phyloP scores from a whole-genome alignment of 257 asterid species.

The Anisodus tanguticus region DNA sequence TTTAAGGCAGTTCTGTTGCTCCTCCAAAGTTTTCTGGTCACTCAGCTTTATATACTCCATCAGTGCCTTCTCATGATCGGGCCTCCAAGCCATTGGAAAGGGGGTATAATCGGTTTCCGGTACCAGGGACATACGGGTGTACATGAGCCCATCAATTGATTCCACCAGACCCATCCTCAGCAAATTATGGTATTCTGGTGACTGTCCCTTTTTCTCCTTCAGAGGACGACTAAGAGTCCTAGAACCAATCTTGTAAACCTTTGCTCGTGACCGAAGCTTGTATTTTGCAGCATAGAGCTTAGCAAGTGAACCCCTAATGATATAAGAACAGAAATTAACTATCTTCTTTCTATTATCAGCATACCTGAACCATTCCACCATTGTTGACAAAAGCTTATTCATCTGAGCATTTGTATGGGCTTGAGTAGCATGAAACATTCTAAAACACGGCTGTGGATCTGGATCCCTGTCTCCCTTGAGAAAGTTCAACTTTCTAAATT shows the following conservation, averaged over 20 bases:
- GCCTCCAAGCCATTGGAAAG: constrained; percentile 84
- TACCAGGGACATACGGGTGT: constrained; percentile 93
- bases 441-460: constrained; percentile 96
- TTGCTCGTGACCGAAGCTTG: constrained; percentile 93
- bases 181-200: constrained; percentile 90
- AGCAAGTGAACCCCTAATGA: constrained; percentile 94
- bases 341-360: constrained; percentile 95
- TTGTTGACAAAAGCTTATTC: constrained; percentile 84
- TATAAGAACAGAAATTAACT: constrained; percentile 90
- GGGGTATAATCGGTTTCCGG: constrained; percentile 97
- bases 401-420: constrained; percentile 98
- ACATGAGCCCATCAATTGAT: constrained; percentile 91
- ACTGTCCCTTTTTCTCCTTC: constrained; percentile 92
- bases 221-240: constrained; percentile 86
- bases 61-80: constrained; percentile 91
- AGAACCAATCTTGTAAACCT: constrained; percentile 87
- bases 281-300: constrained; percentile 98
- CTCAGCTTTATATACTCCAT: constrained; percentile 78
- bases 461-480: constrained; percentile 97
- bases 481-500: constrained; percentile 77
- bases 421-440: constrained; percentile 99
- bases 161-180: constrained; percentile 93
- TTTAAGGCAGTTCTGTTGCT: constrained; percentile 63
- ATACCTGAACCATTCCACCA: constrained; percentile 97
- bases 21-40: constrained; percentile 70